Evolutionary conservation across 1,284 basidiomycete genomes (phyloP).

Genomic region (Porogramme epimiltina): DNA sequence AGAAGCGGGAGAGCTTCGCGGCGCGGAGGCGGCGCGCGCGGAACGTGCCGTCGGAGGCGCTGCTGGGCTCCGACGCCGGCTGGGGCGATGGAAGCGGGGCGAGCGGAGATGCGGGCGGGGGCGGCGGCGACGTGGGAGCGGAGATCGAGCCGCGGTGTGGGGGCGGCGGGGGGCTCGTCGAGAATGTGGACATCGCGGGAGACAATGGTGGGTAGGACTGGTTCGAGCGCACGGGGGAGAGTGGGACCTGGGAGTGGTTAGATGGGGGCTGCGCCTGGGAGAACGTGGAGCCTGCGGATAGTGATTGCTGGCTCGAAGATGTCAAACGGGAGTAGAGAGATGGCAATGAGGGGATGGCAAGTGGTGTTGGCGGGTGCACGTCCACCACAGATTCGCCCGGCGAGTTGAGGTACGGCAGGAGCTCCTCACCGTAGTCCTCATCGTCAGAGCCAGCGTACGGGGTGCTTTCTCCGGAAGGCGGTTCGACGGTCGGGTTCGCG

Average conservation of each 20-base stretch:
- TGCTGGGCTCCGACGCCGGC: not conserved
- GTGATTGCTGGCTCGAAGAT: constrained; percentile 16
- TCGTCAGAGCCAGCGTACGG: not conserved
- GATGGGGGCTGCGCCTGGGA: not conserved
- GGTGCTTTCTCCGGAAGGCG: not conserved
- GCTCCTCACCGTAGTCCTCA: not conserved
- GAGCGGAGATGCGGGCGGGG: constrained; percentile 6
- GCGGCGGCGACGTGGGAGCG: constrained; percentile 26
- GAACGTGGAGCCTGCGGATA: constrained; percentile 4
- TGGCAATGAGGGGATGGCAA: constrained; percentile 3
- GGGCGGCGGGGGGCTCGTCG: constrained; percentile 6
- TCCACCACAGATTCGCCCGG: constrained; percentile 5
- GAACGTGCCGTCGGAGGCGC: constrained; percentile 28
- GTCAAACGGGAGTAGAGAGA: constrained; percentile 3
- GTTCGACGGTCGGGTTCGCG: constrained; percentile 4
- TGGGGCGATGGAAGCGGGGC: not conserved
- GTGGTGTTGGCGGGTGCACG: constrained; percentile 2
- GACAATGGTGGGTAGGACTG: constrained; percentile 10
- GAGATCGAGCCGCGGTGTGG: constrained; percentile 1
- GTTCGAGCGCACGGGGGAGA: constrained; percentile 6
- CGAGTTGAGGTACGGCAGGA: constrained; percentile 5
- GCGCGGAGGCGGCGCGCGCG: constrained; percentile 48
- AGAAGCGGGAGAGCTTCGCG: constrained; percentile 58
- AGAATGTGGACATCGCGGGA: constrained; percentile 3
- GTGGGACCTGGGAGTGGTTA: constrained; percentile 12